Evolutionary conservation across 352 stramenopile species (phyloP), one percentile per base, ranked within the genome.

Genomic region (Phytophthora sansomeana): DNA sequence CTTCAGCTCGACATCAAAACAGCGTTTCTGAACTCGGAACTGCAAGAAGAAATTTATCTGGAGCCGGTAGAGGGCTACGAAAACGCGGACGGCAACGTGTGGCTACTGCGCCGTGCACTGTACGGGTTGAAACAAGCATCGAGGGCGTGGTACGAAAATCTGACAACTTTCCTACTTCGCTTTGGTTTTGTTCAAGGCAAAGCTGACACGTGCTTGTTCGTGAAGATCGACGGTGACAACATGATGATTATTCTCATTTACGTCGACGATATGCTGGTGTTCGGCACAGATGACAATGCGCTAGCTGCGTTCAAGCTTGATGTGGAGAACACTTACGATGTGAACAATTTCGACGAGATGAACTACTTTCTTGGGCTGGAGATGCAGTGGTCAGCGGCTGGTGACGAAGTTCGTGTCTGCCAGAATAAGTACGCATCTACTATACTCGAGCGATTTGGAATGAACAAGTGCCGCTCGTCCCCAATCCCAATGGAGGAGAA

Each of bases 101-200:
- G 67, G 55, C 21, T 29, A 0, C 58, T 84, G 0, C 10, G 38
- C 0, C 65, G 65, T 5, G 71, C 63, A 1, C 24, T 81, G 3
- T 80, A 81, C 32, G 72, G 73, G 1, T 21, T 80, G 5, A 57
- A 67, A 8, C 70, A 82, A 46, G 73, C 67, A 1, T 71, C 58
- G 6, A 54, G 61, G 4, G 50, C 58, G 9, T 75, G 62, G 69
- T 74, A 74, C 28, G 46, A 77, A 0, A 69, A 48, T 3, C 30
- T 58, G 38, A 72, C 51, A 0, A 14, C 13, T 58, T 71, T 55
- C 32, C 68, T 55, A 17, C 4, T 46, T 4, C 8, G 4, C 35
- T 49, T 13, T 49, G 57, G 35, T 14, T 74, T 32, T 52, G 32
- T 0, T 9, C 52, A 43, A 64, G 42, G 55, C 3, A 21, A 54